Base-by-base conservation (phyloP, 768 basidiomycete species). In the Collybia sordida region DNA sequence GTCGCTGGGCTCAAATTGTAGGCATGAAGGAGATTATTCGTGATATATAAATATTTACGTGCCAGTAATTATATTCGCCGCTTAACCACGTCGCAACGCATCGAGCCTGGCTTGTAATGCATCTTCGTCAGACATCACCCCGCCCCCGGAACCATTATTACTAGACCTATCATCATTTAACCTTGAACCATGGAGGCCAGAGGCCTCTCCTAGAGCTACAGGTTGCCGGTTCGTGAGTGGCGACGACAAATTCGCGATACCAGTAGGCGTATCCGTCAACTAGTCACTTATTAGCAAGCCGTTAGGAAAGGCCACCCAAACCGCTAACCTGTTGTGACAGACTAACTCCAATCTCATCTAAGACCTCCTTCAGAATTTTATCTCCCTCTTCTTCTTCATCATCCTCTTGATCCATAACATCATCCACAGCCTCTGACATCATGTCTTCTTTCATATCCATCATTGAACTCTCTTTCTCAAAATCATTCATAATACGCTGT, bases 401-500 rank as follows among this genome's bases (percentile, higher is more conserved):
- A 60, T 95, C 95, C 71, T 93, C 94, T 25, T 89, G 87, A 55
- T 95, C 92, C 61, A 63, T 63, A n/a, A 60, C 95, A 59, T 98
- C 96, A 69, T 98, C 97, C 14, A 98, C 90, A 12, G 93, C 89
- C 53, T 98, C 97, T 18, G 90, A 92, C 97, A 98, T 99, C 91
- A 98, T 98, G 67, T 97, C 96, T 71, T 98, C 97, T 68, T 98
- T 99, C 97, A 99, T 98, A 70, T 99, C 97, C 97, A 99, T 99
- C 71, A 87, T 93, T 4, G 93, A 85, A 59, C 89, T 96, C 71
- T 99, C 97, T 62, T 85, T 88, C 74, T 99, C 97, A 61, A 99
- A 99, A 40, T 99, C 96, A 59, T 86, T 92, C 91, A 99, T 95
- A 64, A 98, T 98, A 46, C 85, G 83, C 65, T 94, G 91, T 51